Evolutionary conservation across 176 grass and related monocot genomes (phyloP), one percentile per base, ranked within the genome.

Genomic region (Eleusine coracana): DNA sequence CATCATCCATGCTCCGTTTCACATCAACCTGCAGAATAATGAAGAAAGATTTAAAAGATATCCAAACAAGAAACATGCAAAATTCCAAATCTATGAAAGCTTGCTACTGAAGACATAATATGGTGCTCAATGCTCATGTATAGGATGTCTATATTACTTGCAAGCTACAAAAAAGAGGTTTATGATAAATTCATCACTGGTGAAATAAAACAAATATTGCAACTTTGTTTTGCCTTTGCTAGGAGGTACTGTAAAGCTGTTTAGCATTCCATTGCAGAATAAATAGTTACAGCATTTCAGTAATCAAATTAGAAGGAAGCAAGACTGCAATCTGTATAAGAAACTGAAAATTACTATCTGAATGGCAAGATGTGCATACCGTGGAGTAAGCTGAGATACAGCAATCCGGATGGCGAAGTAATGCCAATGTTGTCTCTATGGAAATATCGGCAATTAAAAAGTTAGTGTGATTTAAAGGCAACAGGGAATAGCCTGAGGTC

Each of bases 351-450:
- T 46, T 59, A 82, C 29, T 82, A 81, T 80, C 4, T 72, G 17
- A 89, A 88, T 29, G 13, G 81, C 36, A 39, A 68, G 65, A 44
- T 37, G 71, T 40, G 6, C 89, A 62, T 94, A 99, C 97, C 42
- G 93, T 92, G 68, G 97, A 99, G 55, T 99, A 96, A 72, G 91
- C 93, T 87, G 93, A 99, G 66, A 99, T 96, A 79, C 93, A 99
- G 55, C 97, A 99, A 89, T 99, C 97, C 21, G 97, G 96, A 96
- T 96, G 93, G 7, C 97, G 85, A 81, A 99, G 93, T 78, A 99
- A 87, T 89, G 97, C 89, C 80, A 99, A 89, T 60, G 89, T 89
- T 79, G 97, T 99, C 81, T 99, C 97, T 99, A 80, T 8, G 93
- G 39, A 36, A 88, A 84, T 55, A 85, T 28, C 15, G 46, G 71